Evolutionary conservation across 345 rosid species (phyloP), one percentile per base, ranked within the genome.

Genomic region (Citrus glauca): DNA sequence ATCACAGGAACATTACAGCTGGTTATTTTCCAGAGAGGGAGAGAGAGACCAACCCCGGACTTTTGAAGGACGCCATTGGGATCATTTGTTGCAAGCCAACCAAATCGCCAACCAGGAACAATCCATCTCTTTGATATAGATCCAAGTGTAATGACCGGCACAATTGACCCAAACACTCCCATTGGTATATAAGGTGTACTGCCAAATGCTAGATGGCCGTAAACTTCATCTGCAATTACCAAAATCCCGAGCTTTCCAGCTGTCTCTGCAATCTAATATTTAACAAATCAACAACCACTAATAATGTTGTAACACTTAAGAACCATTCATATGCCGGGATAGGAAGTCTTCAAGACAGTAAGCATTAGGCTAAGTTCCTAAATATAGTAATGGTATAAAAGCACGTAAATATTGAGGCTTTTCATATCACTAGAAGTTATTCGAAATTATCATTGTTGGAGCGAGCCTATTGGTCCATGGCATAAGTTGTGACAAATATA

Each of bases 31-130:
- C 17, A 3, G 20, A 30, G 1, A 56, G 65, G 11, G 5, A 62
- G 33, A 9, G 37, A 74, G 64, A 62, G 8, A 42, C 76, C 1
- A 17, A 88, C 91, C 88, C 87, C 84, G 14, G 85, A 82, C 32
- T 85, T 45, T 77, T 77, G 72, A 32, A 90, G 82, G 57, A 81
- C 73, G 71, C 88, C 86, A 57, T 72, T 66, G 4, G 92, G 91
- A 79, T 90, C 94, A 67, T 48, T 78, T 24, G 77, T 71, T 1
- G 82, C 93, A 0, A 92, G 66, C 94, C 97, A 92, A 33, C 97
- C 93, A 71, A 89, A 71, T 64, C 87, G 79, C 97, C 97, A 92
- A 7, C 93, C 93, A 42, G 93, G 97, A 71, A 90, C 93, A 37
- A 82, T 75, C 93, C 92, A 90, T 81, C 89, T 87, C 75, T 92